These are phyloP conservation scores for Aureoboletus auriporus DNA, from an alignment of 768 basidiomycete species.

Conservation along the genomic window DNA sequence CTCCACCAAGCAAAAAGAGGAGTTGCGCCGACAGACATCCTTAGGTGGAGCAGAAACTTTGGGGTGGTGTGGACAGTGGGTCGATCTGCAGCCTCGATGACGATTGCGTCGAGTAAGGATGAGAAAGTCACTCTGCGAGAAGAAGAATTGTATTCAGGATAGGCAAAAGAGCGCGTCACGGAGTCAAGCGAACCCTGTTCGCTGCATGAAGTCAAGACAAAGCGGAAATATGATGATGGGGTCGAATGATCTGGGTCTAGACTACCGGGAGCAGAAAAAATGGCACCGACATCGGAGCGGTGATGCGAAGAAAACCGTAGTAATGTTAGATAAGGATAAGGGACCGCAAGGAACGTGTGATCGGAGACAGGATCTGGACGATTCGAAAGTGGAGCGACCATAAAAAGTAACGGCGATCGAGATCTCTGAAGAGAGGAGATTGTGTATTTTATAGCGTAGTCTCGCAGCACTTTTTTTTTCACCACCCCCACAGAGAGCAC, in stretches of 20 bases:
- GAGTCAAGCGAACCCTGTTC: too few species aligned
- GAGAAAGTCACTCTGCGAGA: not conserved
- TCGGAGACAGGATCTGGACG: constrained; percentile 17
- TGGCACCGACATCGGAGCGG: not conserved
- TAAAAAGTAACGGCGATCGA: constrained; percentile 15
- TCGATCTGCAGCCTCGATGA: not conserved
- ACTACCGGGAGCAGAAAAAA: not conserved
- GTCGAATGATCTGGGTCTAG: too few species aligned
- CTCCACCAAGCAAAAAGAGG: not conserved
- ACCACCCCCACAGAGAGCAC: too few species aligned
- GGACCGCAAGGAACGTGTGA: constrained; percentile 17
- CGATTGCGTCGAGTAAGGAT: too few species aligned
- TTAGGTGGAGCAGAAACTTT: not conserved
- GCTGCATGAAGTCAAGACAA: too few species aligned
- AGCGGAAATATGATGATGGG: too few species aligned
- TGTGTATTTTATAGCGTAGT: too few species aligned
- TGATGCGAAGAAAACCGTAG: not conserved
- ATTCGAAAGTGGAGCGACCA: constrained; percentile 18
- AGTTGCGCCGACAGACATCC: not conserved
- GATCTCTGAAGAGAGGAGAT: constrained; percentile 14
- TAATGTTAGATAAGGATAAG: constrained; percentile 13
- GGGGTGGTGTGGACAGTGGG: not conserved
- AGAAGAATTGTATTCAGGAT: not conserved
- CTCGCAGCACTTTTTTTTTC: not conserved
- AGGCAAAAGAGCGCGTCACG: too few species aligned